Conservation (phyloP, 371 early-diverging fungal genomes). For the Dichotomocladium elegans region DNA sequence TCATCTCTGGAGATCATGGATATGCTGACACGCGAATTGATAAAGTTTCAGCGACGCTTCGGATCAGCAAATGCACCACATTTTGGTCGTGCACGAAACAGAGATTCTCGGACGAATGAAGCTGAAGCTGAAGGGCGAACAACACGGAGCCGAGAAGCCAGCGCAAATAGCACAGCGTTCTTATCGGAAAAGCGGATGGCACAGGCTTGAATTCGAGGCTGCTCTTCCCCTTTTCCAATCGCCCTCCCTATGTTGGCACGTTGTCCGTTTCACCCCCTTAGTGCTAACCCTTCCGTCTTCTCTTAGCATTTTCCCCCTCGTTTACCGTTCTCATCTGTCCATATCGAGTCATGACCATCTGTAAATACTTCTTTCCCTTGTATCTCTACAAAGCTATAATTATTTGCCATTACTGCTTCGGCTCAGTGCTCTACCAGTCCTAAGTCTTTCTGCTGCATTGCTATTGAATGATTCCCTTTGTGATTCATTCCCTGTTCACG, state of each 20-base stretch:
- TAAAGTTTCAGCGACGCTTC: slow-evolving; percentile 36
- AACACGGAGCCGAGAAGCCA: slow-evolving; percentile 14
- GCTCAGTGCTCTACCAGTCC: too few relatives aligned
- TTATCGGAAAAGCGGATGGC: slow-evolving; percentile 1
- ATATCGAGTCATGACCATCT: not conserved
- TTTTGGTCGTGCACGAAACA: not conserved
- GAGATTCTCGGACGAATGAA: not conserved
- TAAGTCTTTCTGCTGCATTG: too few relatives aligned
- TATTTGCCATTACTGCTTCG: too few relatives aligned
- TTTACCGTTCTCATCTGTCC: not conserved
- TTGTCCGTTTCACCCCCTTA: too few relatives aligned
- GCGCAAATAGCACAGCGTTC: not conserved
- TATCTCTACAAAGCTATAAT: too few relatives aligned
- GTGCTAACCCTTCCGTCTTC: not conserved
- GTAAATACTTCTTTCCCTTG: too few relatives aligned
- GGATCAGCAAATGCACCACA: slow-evolving; percentile 1
- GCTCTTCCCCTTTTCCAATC: too few relatives aligned
- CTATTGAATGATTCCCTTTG: too few relatives aligned
- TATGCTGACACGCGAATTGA: slow-evolving; percentile 36
- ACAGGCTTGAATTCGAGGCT: slow-evolving; percentile 1
- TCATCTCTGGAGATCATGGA: slow-evolving; percentile 43
- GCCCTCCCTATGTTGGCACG: too few relatives aligned
- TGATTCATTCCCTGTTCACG: too few relatives aligned
- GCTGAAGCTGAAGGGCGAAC: slow-evolving; percentile 7
- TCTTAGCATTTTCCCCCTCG: not conserved